Conservation (phyloP, 345 rosid species). For the Durio zibethinus region DNA sequence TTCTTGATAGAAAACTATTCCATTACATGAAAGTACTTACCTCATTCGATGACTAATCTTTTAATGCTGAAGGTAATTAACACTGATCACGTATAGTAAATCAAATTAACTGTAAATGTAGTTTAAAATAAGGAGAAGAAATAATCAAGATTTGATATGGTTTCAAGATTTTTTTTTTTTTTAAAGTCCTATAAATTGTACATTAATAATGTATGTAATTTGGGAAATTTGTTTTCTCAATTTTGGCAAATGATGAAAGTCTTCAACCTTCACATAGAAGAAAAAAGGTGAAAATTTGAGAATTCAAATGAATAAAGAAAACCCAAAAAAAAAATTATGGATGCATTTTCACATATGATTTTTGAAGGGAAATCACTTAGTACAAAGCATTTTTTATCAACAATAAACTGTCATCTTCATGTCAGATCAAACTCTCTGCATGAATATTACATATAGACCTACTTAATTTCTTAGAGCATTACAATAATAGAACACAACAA, state of each 20-base stretch:
- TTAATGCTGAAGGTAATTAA: neutral
- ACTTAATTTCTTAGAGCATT: neutral
- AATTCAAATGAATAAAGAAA: neutral
- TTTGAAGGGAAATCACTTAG: conserved; percentile 5
- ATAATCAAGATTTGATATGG: neutral
- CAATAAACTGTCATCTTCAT: conserved; percentile 6
- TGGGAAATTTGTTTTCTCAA: neutral
- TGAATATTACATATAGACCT: conserved; percentile 22
- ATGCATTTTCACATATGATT: neutral
- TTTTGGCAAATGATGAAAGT: neutral
- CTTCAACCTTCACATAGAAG: neutral
- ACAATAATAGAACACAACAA: conserved; percentile 1
- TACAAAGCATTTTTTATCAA: conserved; percentile 19
- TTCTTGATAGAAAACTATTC: neutral
- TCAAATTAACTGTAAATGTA: neutral
- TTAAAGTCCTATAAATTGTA: no score
- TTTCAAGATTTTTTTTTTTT: neutral
- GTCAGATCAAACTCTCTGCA: conserved; percentile 24
- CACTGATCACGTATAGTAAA: neutral
- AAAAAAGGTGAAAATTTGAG: neutral
- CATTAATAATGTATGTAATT: neutral
- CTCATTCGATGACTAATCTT: neutral
- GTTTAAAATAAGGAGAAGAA: neutral
- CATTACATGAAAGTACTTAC: neutral
- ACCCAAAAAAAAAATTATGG: neutral